Conservation (phyloP, 2,329 filamentous ascomycete genomes). For the Blastomyces percursus region DNA sequence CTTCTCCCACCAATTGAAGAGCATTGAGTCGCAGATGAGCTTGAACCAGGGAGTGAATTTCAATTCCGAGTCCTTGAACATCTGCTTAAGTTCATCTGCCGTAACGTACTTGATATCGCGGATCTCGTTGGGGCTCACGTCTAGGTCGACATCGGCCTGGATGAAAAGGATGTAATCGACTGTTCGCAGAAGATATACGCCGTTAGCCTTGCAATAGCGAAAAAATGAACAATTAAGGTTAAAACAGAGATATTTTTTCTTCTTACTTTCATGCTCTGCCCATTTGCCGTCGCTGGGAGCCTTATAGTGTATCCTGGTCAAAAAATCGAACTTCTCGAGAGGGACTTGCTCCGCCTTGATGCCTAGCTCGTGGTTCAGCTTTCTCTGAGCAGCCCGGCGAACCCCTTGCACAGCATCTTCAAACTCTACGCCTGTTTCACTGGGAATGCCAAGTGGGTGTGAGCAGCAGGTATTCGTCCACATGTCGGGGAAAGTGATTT, state of each 20-base stretch:
- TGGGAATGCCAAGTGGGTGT: slow-evolving; percentile 81
- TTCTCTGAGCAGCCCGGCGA: slow-evolving; percentile 83
- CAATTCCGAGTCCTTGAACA: slow-evolving; percentile 69
- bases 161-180: slow-evolving; percentile 99
- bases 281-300: slow-evolving; percentile 94
- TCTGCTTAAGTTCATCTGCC: slow-evolving; percentile 66
- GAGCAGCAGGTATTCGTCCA: slow-evolving; percentile 99
- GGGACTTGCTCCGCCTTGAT: slow-evolving; percentile 85
- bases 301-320: slow-evolving; percentile 97
- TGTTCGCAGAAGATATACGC: slow-evolving; percentile 25
- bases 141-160: slow-evolving; percentile 79
- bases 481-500: slow-evolving; percentile 98
- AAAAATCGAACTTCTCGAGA: slow-evolving; percentile 79
- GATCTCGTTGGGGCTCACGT: slow-evolving; percentile 79
- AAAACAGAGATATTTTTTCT: neutral
- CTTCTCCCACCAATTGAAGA: slow-evolving; percentile 95
- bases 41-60: slow-evolving; percentile 99
- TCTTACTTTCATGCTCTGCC: slow-evolving; percentile 95
- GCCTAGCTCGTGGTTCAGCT: slow-evolving; percentile 88
- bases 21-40: slow-evolving; percentile 93
- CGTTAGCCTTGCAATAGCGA: slow-evolving; percentile 1
- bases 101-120: slow-evolving; percentile 75
- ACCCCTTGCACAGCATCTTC: slow-evolving; percentile 72
- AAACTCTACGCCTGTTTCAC: slow-evolving; percentile 77
- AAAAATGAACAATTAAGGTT: neutral